Evolutionary conservation across 768 basidiomycete genomes (phyloP), one percentile per base, ranked within the genome.

Genomic region (Mycena kentingensis): DNA sequence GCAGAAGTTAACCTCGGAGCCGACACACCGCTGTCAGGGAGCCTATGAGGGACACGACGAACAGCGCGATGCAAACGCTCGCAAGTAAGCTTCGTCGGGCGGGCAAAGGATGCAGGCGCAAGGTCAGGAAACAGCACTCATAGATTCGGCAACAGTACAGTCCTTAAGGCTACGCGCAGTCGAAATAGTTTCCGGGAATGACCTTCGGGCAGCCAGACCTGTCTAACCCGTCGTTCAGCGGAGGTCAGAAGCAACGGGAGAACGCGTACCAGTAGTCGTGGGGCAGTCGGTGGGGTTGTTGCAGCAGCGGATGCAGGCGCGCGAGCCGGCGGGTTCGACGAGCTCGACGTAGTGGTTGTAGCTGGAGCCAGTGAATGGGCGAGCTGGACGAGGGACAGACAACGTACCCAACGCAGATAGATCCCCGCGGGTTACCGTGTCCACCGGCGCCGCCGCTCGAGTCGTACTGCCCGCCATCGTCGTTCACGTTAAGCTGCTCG

Each of bases 271-370:
- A 62, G 67, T 72, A 55, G 75, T 70, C 4, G 71, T 69, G n/a
- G 79, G 80, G 64, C 81, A 84, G 62, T 84, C 82, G 1, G 66
- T 72, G 0, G 71, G 65, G 53, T 82, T 74, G 45, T 82, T 77
- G 58, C 82, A 84, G 60, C 82, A 84, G 61, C 73, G 75, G 55
- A 84, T 80, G 63, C 82, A 84, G 6, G 80, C 81, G 2, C 82
- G 72, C 3, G 63, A 64, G 5, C 68, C 79, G 19, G 67, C 68
- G 11, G 81, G 82, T 61, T 84, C 82, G 24, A 83, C 71, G 16
- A 83, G 65, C 56, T 84, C 82, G 19, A 82, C 79, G n/a, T n/a
- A n/a, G n/a, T n/a, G n/a, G n/a, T n/a, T n/a, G n/a, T n/a, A n/a
- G n/a, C n/a, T n/a, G n/a, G n/a, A n/a, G n/a, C n/a, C n/a, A n/a